A percentile compares a stretch with the other conserved stretches of the same genome.
Conservation (phyloP, 2,329 filamentous ascomycete species). For the Rhynchosporium graminicola region DNA sequence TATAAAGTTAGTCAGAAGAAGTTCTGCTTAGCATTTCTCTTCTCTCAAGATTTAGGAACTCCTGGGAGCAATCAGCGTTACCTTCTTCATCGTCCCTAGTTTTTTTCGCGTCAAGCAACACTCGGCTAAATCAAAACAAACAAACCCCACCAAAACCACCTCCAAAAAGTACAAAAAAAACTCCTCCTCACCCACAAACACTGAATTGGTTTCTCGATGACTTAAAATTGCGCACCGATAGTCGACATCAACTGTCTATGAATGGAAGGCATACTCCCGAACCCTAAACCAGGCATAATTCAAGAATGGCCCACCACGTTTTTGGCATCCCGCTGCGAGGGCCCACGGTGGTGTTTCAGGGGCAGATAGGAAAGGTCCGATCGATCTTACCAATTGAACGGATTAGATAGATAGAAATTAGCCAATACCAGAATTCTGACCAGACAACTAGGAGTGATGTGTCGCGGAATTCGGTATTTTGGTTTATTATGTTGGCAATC, state of each 20-base stretch:
- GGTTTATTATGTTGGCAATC: not conserved
- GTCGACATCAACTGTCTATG: not conserved
- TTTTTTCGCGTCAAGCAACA: no score
- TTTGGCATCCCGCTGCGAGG: not conserved
- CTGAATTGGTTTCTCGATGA: not conserved
- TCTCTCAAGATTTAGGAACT: no score
- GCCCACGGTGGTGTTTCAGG: not conserved
- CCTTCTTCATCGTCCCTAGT: no score
- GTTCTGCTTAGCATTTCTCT: no score
- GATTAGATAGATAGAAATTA: not conserved
- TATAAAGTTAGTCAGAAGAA: no score
- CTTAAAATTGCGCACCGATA: not conserved
- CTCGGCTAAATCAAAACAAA: no score
- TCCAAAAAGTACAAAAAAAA: no score
- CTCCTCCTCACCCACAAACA: no score
- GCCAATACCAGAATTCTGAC: slow-evolving; percentile 6
- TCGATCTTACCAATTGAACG: not conserved
- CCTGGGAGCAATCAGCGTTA: no score
- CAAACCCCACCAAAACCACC: no score
- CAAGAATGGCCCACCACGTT: not conserved
- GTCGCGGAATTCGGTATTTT: not conserved
- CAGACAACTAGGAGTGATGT: slow-evolving; percentile 6
- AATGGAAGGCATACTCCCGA: not conserved
- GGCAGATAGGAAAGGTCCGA: slow-evolving; percentile 7
- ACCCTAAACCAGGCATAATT: not conserved